Evolutionary conservation across 148 eudicot species (phyloP).

Genomic region (Camellia lanceoleosa): DNA sequence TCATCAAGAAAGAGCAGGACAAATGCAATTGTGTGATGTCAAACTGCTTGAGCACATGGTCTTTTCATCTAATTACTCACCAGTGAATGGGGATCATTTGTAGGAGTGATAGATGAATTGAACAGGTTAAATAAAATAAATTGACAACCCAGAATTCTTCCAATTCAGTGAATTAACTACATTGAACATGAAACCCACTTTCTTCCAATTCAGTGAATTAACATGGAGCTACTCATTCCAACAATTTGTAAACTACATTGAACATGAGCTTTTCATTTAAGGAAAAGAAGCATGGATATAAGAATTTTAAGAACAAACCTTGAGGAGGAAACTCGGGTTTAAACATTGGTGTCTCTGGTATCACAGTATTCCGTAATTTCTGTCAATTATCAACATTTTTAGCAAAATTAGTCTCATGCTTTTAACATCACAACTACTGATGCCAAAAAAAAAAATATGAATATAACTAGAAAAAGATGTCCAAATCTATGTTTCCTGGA

Average conservation of each 20-base stretch:
- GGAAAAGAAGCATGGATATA: not conserved
- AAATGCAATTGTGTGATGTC: not conserved
- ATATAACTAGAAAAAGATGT: not conserved
- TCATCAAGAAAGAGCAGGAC: not conserved
- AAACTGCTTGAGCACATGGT: not conserved
- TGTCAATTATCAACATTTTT: conserved; percentile 25
- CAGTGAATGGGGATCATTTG: not conserved
- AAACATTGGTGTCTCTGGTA: conserved; percentile 91
- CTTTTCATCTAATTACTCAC: not conserved
- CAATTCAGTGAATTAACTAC: not conserved
- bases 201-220: not conserved
- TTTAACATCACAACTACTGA: conserved; percentile 1
- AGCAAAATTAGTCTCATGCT: not conserved
- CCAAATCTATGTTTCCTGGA: no score
- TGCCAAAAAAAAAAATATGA: not conserved
- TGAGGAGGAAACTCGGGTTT: conserved; percentile 94
- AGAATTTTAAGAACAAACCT: conserved; percentile 45
- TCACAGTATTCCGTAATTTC: conserved; percentile 78
- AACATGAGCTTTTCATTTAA: not conserved
- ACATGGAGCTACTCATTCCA: not conserved
- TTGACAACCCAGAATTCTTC: not conserved
- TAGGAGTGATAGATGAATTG: not conserved
- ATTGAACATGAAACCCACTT: not conserved
- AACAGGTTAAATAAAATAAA: not conserved
- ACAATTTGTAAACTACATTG: not conserved